Conservation (phyloP, 352 stramenopile genomes). For the Pythium sp. region DNA sequence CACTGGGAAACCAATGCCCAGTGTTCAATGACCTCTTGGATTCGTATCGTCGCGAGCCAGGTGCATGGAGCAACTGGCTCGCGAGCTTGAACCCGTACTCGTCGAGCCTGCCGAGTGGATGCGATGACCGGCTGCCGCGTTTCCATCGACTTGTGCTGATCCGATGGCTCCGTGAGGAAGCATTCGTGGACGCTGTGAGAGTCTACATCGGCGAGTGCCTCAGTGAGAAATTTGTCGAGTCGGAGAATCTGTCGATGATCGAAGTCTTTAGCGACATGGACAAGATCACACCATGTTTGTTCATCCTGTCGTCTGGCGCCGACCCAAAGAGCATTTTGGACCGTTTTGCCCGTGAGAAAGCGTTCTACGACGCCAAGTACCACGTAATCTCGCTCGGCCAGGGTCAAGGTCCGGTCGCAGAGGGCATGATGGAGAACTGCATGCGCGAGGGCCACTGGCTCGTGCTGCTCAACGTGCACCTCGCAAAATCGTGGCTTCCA, state of each 20-base stretch:
- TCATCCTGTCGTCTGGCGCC: constrained; percentile 71
- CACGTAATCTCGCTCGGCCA: constrained; percentile 73
- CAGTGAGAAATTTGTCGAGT: constrained; percentile 22
- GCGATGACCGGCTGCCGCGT: constrained; percentile 24
- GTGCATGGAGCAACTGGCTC: constrained; percentile 42
- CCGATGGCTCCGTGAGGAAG: constrained; percentile 56
- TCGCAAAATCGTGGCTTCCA: constrained; percentile 76
- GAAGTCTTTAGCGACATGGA: constrained; percentile 58
- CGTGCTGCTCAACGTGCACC: constrained; percentile 73
- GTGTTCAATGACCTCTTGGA: constrained; percentile 35
- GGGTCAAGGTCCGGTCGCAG: constrained; percentile 68
- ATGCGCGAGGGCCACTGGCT: constrained; percentile 59
- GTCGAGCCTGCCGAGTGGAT: constrained; percentile 31
- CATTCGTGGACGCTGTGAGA: constrained; percentile 30
- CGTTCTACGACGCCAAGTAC: constrained; percentile 36
- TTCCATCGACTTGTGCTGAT: constrained; percentile 63
- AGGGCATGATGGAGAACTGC: constrained; percentile 50
- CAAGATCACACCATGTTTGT: constrained; percentile 63
- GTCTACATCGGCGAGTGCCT: constrained; percentile 45
- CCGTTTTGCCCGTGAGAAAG: constrained; percentile 44
- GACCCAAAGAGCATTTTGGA: constrained; percentile 53
- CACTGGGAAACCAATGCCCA: constrained; percentile 21
- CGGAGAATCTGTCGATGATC: constrained; percentile 27
- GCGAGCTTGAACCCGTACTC: constrained; percentile 35
- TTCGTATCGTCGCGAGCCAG: constrained; percentile 41